Base-by-base conservation (phyloP, 2,329 filamentous ascomycete species). In the Penicillium sp. region DNA sequence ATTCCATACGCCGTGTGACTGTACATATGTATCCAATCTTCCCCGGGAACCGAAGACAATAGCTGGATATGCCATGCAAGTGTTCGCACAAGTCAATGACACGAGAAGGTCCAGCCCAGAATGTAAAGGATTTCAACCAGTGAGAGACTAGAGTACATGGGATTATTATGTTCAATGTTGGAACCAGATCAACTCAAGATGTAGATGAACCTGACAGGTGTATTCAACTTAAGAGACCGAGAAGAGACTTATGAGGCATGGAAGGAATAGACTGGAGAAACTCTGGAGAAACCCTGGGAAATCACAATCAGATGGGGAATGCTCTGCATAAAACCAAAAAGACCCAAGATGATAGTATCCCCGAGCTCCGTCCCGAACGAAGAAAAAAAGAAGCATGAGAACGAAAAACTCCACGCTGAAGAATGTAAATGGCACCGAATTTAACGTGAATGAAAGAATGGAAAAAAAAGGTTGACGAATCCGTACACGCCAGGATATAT, bases 321-420 rank as follows among this genome's bases (percentile, higher is more conserved):
- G 37, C 55, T 45, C 50, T 50, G 42, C 52, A 40, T 29, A n/a
- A 57, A 54, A 60, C 48, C 40, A 15, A 57, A 57, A 49, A 40
- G 21, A 56, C 27, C n/a, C 25, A 55, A 45, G 21, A 57, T 21
- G 23, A 42, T 29, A 23, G 35, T 29, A 57, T 27, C 19, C 45
- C 51, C 46, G 33, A 56, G 25, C 15, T 9, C 42, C 25, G 9
- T 38, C 15, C 48, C 5, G 10, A 57, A 53, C 19, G 33, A 50
- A 23, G 41, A 2, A 10, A 10, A 10, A 42, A 56, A 58, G 33
- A 37, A 54, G 42, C n/a, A 54, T 48, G 41, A 64, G 48, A 63
- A 66, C 31, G 50, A 63, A 47, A 54, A 65, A 61, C 60, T 65
- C 59, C 63, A 60, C 63, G 66, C 66, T 62, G 42, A 55, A 63